These are phyloP conservation scores for Euphorbia tirucalli DNA, from an alignment of 345 rosid species.

Conservation along the genomic window DNA sequence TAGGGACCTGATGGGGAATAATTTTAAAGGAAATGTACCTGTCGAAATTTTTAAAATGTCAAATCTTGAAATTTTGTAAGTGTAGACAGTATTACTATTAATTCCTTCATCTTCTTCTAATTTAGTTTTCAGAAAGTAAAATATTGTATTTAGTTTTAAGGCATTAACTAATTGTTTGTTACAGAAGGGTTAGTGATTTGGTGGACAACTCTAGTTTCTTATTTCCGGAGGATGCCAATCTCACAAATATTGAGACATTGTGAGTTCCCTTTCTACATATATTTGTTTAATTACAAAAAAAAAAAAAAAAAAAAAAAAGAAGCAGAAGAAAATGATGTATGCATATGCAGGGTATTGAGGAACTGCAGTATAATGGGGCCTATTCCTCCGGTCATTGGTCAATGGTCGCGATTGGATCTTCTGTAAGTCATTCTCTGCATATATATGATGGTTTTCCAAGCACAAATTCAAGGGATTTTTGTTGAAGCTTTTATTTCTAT, in stretches of 20 bases:
- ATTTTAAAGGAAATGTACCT: conserved; percentile 13
- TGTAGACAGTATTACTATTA: too few species aligned
- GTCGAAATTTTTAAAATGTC: conserved; percentile 4
- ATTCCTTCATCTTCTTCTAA: too few species aligned
- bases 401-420: neutral
- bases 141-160: neutral
- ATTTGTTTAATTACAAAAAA: neutral
- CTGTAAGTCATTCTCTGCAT: conserved; percentile 9
- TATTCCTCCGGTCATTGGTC: neutral
- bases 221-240: conserved; percentile 8
- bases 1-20: conserved; percentile 22
- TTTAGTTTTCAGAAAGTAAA: neutral
- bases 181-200: conserved; percentile 14
- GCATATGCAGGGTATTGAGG: conserved; percentile 19
- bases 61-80: neutral
- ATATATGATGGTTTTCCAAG: neutral
- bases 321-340: neutral
- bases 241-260: neutral
- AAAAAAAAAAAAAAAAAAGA: too few species aligned
- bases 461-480: neutral
- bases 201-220: neutral
- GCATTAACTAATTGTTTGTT: too few species aligned
- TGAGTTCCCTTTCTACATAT: neutral
- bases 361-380: conserved; percentile 11
- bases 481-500: neutral